Evolutionary conservation across 176 grass and related monocot genomes (phyloP).

Genomic region (Aechmea fasciata): DNA sequence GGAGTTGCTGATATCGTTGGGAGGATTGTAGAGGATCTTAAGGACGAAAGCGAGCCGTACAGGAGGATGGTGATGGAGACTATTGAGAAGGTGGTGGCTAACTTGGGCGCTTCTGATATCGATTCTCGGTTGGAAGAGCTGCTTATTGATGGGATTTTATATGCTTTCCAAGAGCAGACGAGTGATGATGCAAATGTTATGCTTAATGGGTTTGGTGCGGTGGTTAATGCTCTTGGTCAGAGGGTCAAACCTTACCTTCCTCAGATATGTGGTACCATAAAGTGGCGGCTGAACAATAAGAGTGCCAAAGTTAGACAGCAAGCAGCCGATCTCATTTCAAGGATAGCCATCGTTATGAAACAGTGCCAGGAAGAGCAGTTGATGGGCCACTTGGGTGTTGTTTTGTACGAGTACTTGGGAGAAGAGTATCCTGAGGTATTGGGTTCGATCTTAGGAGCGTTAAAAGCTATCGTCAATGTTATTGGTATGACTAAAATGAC

Average conservation of each 20-base stretch:
- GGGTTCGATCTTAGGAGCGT: conserved; percentile 90
- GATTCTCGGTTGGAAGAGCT: conserved; percentile 88
- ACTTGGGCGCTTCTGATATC: conserved; percentile 92
- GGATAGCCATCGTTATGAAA: conserved; percentile 97
- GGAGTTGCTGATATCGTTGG: conserved; percentile 89
- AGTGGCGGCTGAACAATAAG: conserved; percentile 97
- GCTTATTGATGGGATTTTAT: conserved; percentile 94
- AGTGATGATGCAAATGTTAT: conserved; percentile 99
- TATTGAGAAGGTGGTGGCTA: conserved; percentile 94
- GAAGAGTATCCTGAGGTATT: conserved; percentile 98
- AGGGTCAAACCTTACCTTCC: conserved; percentile 92
- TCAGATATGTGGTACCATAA: conserved; percentile 98
- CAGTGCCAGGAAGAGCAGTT: conserved; percentile 95
- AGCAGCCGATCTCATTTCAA: conserved; percentile 90
- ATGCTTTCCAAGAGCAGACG: conserved; percentile 99
- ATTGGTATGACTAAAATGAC: conserved; percentile 99
- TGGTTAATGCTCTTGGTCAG: conserved; percentile 82
- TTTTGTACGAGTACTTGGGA: conserved; percentile 91
- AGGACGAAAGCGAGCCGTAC: conserved; percentile 95
- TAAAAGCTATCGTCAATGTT: conserved; percentile 97
- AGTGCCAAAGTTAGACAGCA: conserved; percentile 97
- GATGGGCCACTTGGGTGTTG: conserved; percentile 94
- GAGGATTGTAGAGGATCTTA: conserved; percentile 85
- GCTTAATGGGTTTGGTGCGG: conserved; percentile 99
- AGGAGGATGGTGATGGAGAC: conserved; percentile 99